These are phyloP conservation scores for Dothistroma septosporum DNA, from an alignment of 2,329 filamentous ascomycete genomes.

Conservation along the genomic window DNA sequence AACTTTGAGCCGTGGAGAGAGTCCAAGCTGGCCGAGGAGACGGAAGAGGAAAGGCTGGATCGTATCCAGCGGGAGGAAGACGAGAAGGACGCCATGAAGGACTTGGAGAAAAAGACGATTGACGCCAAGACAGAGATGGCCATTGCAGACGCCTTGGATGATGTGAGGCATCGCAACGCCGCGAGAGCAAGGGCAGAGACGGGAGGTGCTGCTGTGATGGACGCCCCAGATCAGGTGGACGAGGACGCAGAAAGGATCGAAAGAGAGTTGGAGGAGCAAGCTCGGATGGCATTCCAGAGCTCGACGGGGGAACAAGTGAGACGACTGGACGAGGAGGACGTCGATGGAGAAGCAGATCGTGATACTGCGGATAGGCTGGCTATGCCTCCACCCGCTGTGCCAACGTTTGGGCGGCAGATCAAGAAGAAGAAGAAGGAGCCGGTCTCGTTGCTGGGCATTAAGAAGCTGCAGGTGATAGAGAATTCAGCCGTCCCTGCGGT, in stretches of 20 bases:
- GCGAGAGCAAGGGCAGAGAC: slow-evolving; percentile 72
- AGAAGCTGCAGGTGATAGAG: slow-evolving; percentile 63
- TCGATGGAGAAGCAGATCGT: slow-evolving; percentile 35
- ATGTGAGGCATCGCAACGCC: slow-evolving; percentile 89
- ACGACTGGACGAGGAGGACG: slow-evolving; percentile 47
- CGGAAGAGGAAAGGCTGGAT: slow-evolving; percentile 81
- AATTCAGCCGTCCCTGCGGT: slow-evolving; percentile 47
- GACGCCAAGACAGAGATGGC: slow-evolving; percentile 96
- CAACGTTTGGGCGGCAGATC: slow-evolving; percentile 68
- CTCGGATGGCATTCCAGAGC: slow-evolving; percentile 69
- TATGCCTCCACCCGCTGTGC: slow-evolving; percentile 50
- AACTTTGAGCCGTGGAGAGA: slow-evolving; percentile 92
- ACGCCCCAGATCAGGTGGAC: slow-evolving; percentile 52
- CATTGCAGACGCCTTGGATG: slow-evolving; percentile 90
- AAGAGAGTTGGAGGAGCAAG: slow-evolving; percentile 76
- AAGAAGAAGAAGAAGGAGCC: slow-evolving; percentile 89
- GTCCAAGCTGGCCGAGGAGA: slow-evolving; percentile 65
- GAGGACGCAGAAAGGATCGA: slow-evolving; percentile 64
- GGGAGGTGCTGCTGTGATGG: slow-evolving; percentile 53
- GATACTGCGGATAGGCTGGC: slow-evolving; percentile 34
- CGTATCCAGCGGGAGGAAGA: slow-evolving; percentile 73
- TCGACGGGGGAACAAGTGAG: slow-evolving; percentile 54
- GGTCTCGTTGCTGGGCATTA: slow-evolving; percentile 72
- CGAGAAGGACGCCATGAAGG: slow-evolving; percentile 88
- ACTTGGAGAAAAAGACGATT: slow-evolving; percentile 86